These are phyloP conservation scores for Bocquillonia castaneifolia DNA, from an alignment of 441 rosid genomes.

Conservation along the genomic window DNA sequence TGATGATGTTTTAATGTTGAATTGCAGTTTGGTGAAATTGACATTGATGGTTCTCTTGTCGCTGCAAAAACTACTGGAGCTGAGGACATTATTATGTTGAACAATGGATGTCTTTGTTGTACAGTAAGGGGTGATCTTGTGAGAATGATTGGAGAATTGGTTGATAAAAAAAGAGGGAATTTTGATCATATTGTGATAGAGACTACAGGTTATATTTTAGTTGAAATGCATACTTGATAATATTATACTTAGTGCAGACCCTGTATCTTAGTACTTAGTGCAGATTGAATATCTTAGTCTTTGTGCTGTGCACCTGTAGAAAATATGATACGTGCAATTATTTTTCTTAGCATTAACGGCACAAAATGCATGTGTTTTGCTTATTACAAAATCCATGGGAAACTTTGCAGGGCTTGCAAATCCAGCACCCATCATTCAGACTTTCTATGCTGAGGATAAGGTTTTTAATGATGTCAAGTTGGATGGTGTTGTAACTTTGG, in stretches of 20 bases:
- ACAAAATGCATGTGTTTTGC: not conserved
- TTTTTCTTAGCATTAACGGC: not conserved
- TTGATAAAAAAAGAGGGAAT: constrained; percentile 62
- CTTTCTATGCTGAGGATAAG: constrained; percentile 83
- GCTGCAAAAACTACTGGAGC: constrained; percentile 83
- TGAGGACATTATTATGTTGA: constrained; percentile 86
- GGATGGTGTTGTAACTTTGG: constrained; percentile 95
- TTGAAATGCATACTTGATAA: not conserved
- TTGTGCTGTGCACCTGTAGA: not conserved
- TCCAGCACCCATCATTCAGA: constrained; percentile 93
- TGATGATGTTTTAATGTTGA: not conserved
- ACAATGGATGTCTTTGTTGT: constrained; percentile 94
- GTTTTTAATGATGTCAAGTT: constrained; percentile 83
- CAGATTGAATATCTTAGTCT: not conserved
- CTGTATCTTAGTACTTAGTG: not conserved
- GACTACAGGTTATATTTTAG: constrained; percentile 62
- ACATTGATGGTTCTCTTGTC: constrained; percentile 88
- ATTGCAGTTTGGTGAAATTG: constrained; percentile 80
- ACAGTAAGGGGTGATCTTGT: constrained; percentile 97
- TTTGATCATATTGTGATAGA: constrained; percentile 93
- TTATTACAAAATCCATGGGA: not conserved
- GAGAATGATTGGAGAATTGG: constrained; percentile 83
- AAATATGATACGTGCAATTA: not conserved
- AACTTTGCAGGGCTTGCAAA: constrained; percentile 73
- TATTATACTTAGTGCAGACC: not conserved